Percentiles rank a stretch among this genome's conserved stretches.
Conservation (phyloP, 257 asterid genomes). For the Paulownia fortunei region DNA sequence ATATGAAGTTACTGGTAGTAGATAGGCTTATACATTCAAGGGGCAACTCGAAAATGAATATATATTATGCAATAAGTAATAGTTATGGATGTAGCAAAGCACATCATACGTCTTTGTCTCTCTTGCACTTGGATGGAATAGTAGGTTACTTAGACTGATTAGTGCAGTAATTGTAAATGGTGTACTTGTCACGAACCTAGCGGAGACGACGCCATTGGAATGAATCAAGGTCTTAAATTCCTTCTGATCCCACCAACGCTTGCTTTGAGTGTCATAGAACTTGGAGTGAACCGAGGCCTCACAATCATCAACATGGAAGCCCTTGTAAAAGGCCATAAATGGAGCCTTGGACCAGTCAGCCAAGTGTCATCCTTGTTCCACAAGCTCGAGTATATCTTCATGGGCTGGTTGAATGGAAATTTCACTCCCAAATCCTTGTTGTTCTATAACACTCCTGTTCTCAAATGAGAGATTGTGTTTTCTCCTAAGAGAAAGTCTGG, state of each 20-base stretch:
- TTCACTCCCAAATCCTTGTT: constrained; percentile 62
- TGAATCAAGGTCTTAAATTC: constrained; percentile 63
- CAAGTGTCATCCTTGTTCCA: constrained; percentile 93
- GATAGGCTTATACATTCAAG: constrained; percentile 6
- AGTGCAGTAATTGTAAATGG: constrained; percentile 76
- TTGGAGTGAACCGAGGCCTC: constrained; percentile 69
- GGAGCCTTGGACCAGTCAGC: constrained; percentile 92
- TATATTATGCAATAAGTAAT: neutral
- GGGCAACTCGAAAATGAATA: constrained; percentile 1
- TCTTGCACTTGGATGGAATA: constrained; percentile 61
- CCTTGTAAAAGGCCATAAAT: constrained; percentile 69
- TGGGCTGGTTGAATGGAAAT: constrained; percentile 85
- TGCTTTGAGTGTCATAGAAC: constrained; percentile 64
- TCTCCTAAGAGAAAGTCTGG: constrained; percentile 76
- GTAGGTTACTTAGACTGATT: constrained; percentile 54
- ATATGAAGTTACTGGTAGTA: neutral
- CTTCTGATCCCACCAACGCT: constrained; percentile 82
- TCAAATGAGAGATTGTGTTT: constrained; percentile 87
- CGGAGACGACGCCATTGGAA: constrained; percentile 59
- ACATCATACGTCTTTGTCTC: constrained; percentile 57
- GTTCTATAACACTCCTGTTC: constrained; percentile 81
- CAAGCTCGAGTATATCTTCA: constrained; percentile 86
- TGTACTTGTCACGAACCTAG: constrained; percentile 59
- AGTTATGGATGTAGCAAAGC: too few relatives aligned
- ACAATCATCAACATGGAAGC: constrained; percentile 85